Evolutionary conservation across 495 filamentous ascomycete species (phyloP).

Genomic region (Bacidia gigantensis): DNA sequence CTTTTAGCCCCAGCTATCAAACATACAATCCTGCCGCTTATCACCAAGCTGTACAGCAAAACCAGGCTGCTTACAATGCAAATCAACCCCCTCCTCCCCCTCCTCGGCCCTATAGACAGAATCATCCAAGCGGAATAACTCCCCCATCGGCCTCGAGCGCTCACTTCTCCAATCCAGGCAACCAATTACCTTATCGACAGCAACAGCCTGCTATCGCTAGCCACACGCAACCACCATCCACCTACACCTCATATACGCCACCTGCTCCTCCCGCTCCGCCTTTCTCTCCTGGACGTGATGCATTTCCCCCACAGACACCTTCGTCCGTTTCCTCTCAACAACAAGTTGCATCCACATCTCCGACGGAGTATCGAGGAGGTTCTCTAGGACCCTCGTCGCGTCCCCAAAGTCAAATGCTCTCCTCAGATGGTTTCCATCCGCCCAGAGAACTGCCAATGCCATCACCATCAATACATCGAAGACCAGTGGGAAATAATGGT

Average conservation of each 20-base stretch:
- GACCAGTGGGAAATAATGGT: conserved; percentile 20
- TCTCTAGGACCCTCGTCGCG: conserved; percentile 2
- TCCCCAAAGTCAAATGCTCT: conserved; percentile 4
- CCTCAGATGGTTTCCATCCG: conserved; percentile 3
- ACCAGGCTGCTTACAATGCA: conserved; percentile 16
- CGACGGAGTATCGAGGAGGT: conserved; percentile 4
- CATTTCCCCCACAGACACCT: conserved; percentile 11
- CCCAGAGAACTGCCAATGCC: conserved; percentile 7
- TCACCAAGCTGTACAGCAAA: conserved; percentile 25
- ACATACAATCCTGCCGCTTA: conserved; percentile 66
- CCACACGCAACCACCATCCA: conserved; percentile 2
- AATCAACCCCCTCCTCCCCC: conserved; percentile 25
- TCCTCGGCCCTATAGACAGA: conserved; percentile 34
- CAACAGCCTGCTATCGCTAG: conserved; percentile 10
- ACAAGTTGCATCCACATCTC: conserved; percentile 8
- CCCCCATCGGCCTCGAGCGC: conserved; percentile 12
- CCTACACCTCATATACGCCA: conserved; percentile 16
- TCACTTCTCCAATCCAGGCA: conserved; percentile 7
- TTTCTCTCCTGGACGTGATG: conserved; percentile 18
- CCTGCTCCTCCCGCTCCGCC: conserved; percentile 22
- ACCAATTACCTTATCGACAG: conserved; percentile 22
- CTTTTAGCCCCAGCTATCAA: conserved; percentile 31
- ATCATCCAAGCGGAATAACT: conserved; percentile 30
- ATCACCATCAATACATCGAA: conserved; percentile 26
- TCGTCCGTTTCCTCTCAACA: conserved; percentile 5